Percentiles rank a stretch among this genome's conserved stretches.
Conservation (phyloP, 345 rosid genomes). For the Zanthoxylum bungeanum region DNA sequence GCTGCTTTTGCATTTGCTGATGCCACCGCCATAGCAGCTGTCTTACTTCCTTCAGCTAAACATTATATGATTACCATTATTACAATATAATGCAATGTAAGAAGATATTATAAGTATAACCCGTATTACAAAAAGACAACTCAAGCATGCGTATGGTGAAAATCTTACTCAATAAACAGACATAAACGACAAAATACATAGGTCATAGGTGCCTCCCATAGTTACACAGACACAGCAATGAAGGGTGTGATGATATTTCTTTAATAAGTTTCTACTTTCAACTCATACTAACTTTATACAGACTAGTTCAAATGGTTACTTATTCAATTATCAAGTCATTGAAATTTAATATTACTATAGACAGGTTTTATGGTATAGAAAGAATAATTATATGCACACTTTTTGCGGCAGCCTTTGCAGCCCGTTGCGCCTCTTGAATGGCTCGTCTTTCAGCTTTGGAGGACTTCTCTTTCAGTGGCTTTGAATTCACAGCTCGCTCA, state of each 20-base stretch:
- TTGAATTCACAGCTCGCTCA: slow-evolving; percentile 43
- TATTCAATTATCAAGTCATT: not conserved
- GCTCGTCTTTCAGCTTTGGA: slow-evolving; percentile 95
- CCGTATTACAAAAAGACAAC: not conserved
- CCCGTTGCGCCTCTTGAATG: slow-evolving; percentile 88
- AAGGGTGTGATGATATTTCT: not conserved
- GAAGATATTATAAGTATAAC: not conserved
- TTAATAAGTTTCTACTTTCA: not conserved
- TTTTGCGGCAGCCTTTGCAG: slow-evolving; percentile 91
- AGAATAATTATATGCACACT: slow-evolving; percentile 35
- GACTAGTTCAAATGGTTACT: not conserved
- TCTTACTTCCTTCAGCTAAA: slow-evolving; percentile 57
- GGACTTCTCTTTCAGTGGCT: slow-evolving; percentile 74
- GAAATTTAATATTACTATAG: not conserved
- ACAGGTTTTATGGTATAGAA: not conserved
- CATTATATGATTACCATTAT: not conserved
- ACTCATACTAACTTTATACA: not conserved
- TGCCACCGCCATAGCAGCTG: slow-evolving; percentile 22
- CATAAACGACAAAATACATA: not conserved
- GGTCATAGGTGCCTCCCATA: not conserved
- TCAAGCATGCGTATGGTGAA: not conserved
- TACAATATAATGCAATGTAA: not conserved
- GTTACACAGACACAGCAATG: not conserved
- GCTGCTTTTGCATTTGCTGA: slow-evolving; percentile 42
- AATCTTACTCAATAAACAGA: not conserved